Base-by-base conservation (phyloP, 2,329 filamentous ascomycete species). In the Microdochium trichocladiopsis region DNA sequence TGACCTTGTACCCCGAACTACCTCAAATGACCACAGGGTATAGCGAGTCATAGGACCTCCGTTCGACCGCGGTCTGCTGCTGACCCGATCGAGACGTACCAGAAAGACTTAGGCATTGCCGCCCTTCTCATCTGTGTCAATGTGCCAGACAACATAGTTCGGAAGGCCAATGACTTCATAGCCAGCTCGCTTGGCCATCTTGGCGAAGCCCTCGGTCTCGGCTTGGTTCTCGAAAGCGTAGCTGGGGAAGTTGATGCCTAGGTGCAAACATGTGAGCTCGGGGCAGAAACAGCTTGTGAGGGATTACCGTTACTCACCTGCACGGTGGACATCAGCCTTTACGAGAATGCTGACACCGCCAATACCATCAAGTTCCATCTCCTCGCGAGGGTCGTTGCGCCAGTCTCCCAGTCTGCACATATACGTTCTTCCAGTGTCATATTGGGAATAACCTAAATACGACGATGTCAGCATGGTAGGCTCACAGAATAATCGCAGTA, bases 161-260 rank as follows among this genome's bases (percentile, higher is more conserved):
- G 93, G 94, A 52, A 99, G 76, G 47, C 94, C 94, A 60, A 90
- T 82, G 24, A 99, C 94, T 64, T 90, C 80, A 68, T 96, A 97
- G 47, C 94, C 94, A 18, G 94, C 94, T 57, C 91, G 81, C 75
- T 95, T 96, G 54, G 94, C 94, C 94, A 99, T 99, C 70, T 95
- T 96, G 36, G 94, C 94, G 65, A 99, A 99, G 6, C 94, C 94
- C 73, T 99, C 94, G 4, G 94, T 99, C 72, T 99, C 94, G 57
- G 94, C 94, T 74, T 99, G 94, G 71, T 99, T 97, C 69, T 99
- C 94, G 67, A 99, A 99, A 2, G 94, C 82, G 65, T 99, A 99
- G 66, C 84, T 86, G 9, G 94, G 94, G 71, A 99, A 99, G 71
- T 99, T 99, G 75, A 99, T 94, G 56, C 93, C 92, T 93, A 58